phyloP scores from a whole-genome alignment of 225 moss, liverwort and hornwort genomes.

The Marchantia paleacea region DNA sequence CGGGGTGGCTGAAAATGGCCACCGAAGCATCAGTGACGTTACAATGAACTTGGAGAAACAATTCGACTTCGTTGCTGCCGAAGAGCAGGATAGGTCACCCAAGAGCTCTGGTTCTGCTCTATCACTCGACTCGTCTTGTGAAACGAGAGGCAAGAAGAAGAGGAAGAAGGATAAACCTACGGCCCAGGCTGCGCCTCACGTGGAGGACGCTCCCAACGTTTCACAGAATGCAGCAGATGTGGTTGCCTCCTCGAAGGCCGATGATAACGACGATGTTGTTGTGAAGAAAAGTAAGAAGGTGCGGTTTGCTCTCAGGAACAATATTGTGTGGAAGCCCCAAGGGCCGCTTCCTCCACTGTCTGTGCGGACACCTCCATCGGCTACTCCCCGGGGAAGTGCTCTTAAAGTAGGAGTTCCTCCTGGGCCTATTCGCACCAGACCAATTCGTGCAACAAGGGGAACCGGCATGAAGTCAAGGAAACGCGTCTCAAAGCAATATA shows the following conservation, averaged over 20 bases:
- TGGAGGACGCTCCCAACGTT: background rate
- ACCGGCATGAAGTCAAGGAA: constrained; percentile 56
- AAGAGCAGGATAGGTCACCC: constrained; percentile 4
- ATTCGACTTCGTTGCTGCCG: constrained; percentile 68
- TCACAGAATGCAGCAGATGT: background rate
- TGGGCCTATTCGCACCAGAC: constrained; percentile 80
- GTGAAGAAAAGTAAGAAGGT: constrained; percentile 81
- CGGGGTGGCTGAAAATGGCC: constrained; percentile 38
- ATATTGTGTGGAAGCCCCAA: constrained; percentile 87
- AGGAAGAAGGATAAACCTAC: constrained; percentile 53
- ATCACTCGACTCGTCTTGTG: constrained; percentile 17
- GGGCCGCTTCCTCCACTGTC: constrained; percentile 89
- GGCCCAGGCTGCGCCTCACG: background rate
- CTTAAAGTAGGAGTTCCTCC: constrained; percentile 88
- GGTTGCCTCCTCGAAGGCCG: constrained; percentile 16
- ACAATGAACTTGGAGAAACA: constrained; percentile 71
- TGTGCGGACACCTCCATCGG: constrained; percentile 88
- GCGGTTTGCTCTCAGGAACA: constrained; percentile 79
- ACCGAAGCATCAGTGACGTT: constrained; percentile 49
- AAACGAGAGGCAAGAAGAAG: constrained; percentile 50
- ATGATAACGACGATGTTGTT: constrained; percentile 34
- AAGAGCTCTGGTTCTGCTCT: background rate
- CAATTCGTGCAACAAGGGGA: constrained; percentile 49
- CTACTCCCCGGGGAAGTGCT: constrained; percentile 94
- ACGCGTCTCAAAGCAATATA: constrained; percentile 68